These are phyloP conservation scores for Suhomyces vadensis DNA, from an alignment of 805 yeast genomes.

Conservation along the genomic window DNA sequence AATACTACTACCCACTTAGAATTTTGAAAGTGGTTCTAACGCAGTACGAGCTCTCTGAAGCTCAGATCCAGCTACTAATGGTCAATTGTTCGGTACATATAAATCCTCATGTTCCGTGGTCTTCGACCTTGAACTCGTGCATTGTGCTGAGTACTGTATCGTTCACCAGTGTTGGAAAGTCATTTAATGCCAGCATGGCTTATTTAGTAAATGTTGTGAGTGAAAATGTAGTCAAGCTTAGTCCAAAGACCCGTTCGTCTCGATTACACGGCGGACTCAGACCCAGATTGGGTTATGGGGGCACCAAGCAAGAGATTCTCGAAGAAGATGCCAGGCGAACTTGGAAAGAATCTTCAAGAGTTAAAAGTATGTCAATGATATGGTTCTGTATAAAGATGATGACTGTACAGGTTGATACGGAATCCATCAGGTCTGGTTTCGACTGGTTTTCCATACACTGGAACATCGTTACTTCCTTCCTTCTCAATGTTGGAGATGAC, in stretches of 20 bases:
- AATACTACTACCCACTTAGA: slow-evolving; percentile 4
- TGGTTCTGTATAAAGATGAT: slow-evolving; percentile 21
- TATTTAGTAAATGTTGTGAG: neutral
- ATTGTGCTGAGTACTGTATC: neutral
- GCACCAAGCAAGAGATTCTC: slow-evolving; percentile 17
- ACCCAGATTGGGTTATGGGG: slow-evolving; percentile 25
- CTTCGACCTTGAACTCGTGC: slow-evolving; percentile 10
- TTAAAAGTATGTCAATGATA: slow-evolving; percentile 28
- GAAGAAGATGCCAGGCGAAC: slow-evolving; percentile 25
- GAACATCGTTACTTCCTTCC: slow-evolving; percentile 32
- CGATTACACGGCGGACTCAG: slow-evolving; percentile 14
- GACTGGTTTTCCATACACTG: slow-evolving; percentile 18
- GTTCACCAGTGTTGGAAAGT: too few relatives aligned
- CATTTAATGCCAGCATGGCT: neutral
- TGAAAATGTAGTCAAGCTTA: slow-evolving; percentile 7
- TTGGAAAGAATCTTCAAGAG: slow-evolving; percentile 29
- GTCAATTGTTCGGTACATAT: slow-evolving; percentile 18
- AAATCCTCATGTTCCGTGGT: slow-evolving; percentile 36
- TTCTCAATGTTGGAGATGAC: slow-evolving; percentile 37
- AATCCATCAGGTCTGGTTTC: neutral
- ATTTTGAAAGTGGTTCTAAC: neutral
- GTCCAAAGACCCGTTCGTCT: neutral
- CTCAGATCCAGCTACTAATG: neutral
- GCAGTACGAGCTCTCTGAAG: neutral
- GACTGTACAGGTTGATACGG: neutral